These are phyloP conservation scores for Cairneyella variabilis DNA, from an alignment of 495 filamentous ascomycete genomes.

Conservation along the genomic window DNA sequence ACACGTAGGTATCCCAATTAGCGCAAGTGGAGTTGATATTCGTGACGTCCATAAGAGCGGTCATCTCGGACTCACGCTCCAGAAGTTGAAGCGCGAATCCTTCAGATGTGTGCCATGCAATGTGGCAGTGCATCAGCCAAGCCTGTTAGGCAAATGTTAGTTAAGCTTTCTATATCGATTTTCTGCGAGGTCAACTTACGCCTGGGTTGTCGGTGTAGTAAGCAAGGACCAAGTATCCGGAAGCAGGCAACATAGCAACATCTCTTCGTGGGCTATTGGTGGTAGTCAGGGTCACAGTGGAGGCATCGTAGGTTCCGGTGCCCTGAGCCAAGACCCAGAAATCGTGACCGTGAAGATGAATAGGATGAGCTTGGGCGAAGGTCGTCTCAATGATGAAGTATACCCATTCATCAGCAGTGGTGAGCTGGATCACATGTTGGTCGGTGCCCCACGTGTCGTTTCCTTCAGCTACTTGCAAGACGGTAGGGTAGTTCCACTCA, in stretches of 20 bases:
- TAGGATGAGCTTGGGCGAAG: conserved; percentile 51
- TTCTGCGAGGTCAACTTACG: too few species aligned
- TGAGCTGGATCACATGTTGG: conserved; percentile 30
- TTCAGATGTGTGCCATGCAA: neutral
- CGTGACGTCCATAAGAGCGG: conserved; percentile 32
- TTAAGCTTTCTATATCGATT: too few species aligned
- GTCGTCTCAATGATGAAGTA: conserved; percentile 59
- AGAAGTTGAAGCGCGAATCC: conserved; percentile 52
- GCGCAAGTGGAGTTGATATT: conserved; percentile 27
- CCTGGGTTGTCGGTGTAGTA: conserved; percentile 44
- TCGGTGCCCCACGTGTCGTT: conserved; percentile 2
- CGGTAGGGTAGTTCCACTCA: conserved; percentile 36
- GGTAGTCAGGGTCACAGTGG: conserved; percentile 29
- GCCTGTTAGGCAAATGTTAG: too few species aligned
- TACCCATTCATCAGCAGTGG: conserved; percentile 27
- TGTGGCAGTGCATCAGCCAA: conserved; percentile 1
- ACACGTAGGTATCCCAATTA: conserved; percentile 29
- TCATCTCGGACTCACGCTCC: conserved; percentile 36
- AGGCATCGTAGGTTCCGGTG: conserved; percentile 25
- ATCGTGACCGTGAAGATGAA: conserved; percentile 56
- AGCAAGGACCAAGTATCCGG: conserved; percentile 42
- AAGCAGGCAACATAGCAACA: conserved; percentile 42
- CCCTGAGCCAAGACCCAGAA: conserved; percentile 52
- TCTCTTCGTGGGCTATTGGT: conserved; percentile 53
- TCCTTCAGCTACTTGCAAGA: neutral